Conservation (phyloP, 225 moss, liverwort and hornwort genomes). For the Marchantia polymorpha region DNA sequence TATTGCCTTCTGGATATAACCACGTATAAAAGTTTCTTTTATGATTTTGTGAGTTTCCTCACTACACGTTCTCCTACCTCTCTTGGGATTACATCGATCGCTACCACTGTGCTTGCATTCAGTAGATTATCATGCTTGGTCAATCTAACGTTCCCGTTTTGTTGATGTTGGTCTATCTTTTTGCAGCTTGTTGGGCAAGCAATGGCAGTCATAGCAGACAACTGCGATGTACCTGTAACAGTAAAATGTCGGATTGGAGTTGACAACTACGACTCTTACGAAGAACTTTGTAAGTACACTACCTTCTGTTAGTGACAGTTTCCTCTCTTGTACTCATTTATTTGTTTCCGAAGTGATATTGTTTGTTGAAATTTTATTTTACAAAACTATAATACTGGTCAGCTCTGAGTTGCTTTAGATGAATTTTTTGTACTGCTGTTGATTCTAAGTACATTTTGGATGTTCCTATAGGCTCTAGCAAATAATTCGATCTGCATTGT, state of each 20-base stretch:
- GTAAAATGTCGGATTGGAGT: conserved; percentile 98
- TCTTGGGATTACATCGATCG: background rate
- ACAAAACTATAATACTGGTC: no score
- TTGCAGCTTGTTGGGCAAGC: conserved; percentile 90
- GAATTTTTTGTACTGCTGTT: no score
- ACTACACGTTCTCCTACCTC: background rate
- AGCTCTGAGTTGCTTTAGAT: no score
- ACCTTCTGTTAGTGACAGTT: background rate
- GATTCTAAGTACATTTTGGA: no score
- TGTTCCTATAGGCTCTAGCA: background rate
- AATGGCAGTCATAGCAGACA: conserved; percentile 75
- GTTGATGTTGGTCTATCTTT: conserved; percentile 7
- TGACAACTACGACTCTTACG: conserved; percentile 88
- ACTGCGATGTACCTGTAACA: conserved; percentile 79
- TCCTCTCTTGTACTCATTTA: no score
- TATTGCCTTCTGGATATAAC: background rate
- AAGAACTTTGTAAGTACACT: conserved; percentile 65
- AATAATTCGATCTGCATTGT: background rate
- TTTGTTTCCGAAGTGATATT: no score
- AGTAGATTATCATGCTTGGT: background rate
- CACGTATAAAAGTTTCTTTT: background rate
- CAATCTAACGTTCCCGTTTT: background rate
- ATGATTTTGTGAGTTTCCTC: background rate
- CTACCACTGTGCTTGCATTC: background rate
- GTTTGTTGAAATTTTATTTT: no score